A percentile compares a stretch with the other conserved stretches of the same genome.
These are phyloP conservation scores for Hypoxylon subgilvum DNA, from an alignment of 495 filamentous ascomycete genomes.

Conservation along the genomic window DNA sequence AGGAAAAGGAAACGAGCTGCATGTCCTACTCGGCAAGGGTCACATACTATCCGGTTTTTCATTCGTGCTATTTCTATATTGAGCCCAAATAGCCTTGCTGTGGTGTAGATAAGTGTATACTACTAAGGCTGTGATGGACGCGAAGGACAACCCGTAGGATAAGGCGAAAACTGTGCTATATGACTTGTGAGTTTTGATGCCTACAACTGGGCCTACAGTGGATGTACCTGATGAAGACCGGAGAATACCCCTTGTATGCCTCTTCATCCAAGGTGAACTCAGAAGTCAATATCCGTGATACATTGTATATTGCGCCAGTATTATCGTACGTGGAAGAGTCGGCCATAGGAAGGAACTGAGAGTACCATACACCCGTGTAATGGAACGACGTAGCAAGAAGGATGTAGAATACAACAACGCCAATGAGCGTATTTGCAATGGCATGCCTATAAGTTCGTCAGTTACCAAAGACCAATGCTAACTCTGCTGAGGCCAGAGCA, in stretches of 20 bases:
- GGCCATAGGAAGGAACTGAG: conserved; percentile 62
- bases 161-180: conserved; percentile 64
- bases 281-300: conserved; percentile 57
- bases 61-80: conserved; percentile 63
- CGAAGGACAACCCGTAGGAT: conserved; percentile 74
- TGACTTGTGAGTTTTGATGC: conserved; percentile 30
- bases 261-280: conserved; percentile 58
- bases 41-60: conserved; percentile 59
- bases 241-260: conserved; percentile 66
- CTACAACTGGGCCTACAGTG: neutral
- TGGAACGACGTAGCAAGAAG: conserved; percentile 58
- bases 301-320: conserved; percentile 62
- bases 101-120: conserved; percentile 70
- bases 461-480: neutral
- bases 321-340: conserved; percentile 69
- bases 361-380: conserved; percentile 72
- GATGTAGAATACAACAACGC: conserved; percentile 62
- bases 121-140: conserved; percentile 69
- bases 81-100: conserved; percentile 65
- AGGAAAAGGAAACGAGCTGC: too few species aligned
- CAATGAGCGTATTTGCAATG: conserved; percentile 67
- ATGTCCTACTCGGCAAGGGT: too few species aligned
- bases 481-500: neutral
- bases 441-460: conserved; percentile 48
- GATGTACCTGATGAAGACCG: conserved; percentile 62